Conservation (phyloP, 495 filamentous ascomycete genomes). For the Aspergillus egyptiacus region DNA sequence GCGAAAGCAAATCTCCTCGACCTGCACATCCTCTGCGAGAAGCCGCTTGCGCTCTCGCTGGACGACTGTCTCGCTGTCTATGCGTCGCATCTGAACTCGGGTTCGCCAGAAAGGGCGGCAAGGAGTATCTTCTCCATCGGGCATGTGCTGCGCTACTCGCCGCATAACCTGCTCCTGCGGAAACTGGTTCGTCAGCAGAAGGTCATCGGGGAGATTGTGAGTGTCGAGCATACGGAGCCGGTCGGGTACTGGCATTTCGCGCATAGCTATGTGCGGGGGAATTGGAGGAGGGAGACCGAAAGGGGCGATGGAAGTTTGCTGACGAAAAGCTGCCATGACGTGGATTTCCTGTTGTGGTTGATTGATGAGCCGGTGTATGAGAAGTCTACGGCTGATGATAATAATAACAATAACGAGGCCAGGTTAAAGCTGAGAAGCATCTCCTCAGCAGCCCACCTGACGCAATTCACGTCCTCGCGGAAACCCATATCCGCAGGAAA, state of each 20-base stretch:
- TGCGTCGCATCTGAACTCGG: slow-evolving; percentile 38
- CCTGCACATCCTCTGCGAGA: slow-evolving; percentile 90
- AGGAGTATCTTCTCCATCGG: slow-evolving; percentile 69
- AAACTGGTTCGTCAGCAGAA: slow-evolving; percentile 65
- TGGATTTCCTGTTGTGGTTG: slow-evolving; percentile 88
- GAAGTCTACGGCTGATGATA: neutral
- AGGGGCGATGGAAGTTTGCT: slow-evolving; percentile 55
- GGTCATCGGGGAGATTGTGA: slow-evolving; percentile 76
- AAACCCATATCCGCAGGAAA: slow-evolving; percentile 69
- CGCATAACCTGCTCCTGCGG: slow-evolving; percentile 81
- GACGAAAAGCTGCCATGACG: slow-evolving; percentile 91
- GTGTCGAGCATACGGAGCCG: slow-evolving; percentile 85
- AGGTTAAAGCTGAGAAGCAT: slow-evolving; percentile 29
- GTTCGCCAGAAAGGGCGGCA: neutral
- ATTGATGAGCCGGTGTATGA: slow-evolving; percentile 30
- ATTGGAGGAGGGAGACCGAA: slow-evolving; percentile 77
- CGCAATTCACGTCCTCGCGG: slow-evolving; percentile 62
- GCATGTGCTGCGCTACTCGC: slow-evolving; percentile 73
- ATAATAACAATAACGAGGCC: neutral
- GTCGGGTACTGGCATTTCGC: slow-evolving; percentile 96
- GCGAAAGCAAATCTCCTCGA: slow-evolving; percentile 10
- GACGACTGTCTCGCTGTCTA: slow-evolving; percentile 71
- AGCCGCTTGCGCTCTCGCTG: slow-evolving; percentile 77
- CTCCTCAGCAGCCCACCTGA: slow-evolving; percentile 55
- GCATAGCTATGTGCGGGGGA: slow-evolving; percentile 88